Conservation (phyloP, 2,329 filamentous ascomycete species). For the Tothia fuscella region DNA sequence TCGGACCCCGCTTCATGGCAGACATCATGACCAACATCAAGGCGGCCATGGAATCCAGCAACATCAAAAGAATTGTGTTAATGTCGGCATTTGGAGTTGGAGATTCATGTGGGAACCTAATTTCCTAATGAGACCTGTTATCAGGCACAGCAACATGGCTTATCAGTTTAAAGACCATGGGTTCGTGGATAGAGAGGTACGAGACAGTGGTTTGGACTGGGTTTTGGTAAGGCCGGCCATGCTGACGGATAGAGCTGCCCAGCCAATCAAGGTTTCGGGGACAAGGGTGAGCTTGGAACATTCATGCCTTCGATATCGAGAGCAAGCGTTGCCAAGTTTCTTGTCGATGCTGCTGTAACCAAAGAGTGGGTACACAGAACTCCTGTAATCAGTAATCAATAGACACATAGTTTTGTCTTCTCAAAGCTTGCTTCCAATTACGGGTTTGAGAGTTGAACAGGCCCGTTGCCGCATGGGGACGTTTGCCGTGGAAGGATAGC, state of each 20-base stretch:
- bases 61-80: constrained; percentile 33
- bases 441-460: not conserved
- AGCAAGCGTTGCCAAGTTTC: constrained; percentile 33
- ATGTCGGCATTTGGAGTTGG: constrained; percentile 41
- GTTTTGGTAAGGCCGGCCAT: constrained; percentile 36
- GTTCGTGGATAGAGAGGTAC: constrained; percentile 32
- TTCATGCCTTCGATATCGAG: constrained; percentile 28
- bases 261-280: constrained; percentile 29
- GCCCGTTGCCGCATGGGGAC: not conserved
- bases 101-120: constrained; percentile 31
- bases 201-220: constrained; percentile 24
- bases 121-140: constrained; percentile 32
- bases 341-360: constrained; percentile 33
- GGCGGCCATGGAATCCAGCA: constrained; percentile 16
- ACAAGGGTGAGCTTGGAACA: constrained; percentile 31
- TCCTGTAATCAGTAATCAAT: constrained; percentile 18
- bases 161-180: constrained; percentile 38
- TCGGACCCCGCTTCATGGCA: constrained; percentile 36
- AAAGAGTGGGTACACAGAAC: constrained; percentile 31
- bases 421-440: not conserved
- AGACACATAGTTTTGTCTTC: no score
- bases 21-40: constrained; percentile 28
- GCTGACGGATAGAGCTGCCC: constrained; percentile 28
- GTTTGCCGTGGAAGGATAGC: not conserved
- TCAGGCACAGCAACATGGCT: constrained; percentile 36